Conservation (phyloP, 345 rosid species). For the Ceriops decandra region DNA sequence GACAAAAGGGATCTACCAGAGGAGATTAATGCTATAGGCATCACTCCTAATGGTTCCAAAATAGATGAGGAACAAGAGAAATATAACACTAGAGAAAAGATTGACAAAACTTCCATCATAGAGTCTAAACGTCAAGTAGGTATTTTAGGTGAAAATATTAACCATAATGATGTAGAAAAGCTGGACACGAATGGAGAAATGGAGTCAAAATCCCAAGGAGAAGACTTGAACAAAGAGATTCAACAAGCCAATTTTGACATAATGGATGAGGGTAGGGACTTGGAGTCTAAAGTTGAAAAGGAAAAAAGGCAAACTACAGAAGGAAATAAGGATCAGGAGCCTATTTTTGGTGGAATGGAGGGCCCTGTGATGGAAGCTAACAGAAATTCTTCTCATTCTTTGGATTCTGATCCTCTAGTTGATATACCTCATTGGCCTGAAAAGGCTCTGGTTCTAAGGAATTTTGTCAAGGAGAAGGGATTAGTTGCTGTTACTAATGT, state of each 20-base stretch:
- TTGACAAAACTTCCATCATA: not conserved
- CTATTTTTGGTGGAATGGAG: slow-evolving; percentile 50
- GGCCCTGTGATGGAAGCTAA: slow-evolving; percentile 42
- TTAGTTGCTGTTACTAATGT: slow-evolving; percentile 55
- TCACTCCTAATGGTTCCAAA: slow-evolving; percentile 19
- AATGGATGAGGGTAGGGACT: slow-evolving; percentile 17
- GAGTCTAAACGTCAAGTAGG: slow-evolving; percentile 6
- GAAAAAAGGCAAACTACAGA: slow-evolving; percentile 24
- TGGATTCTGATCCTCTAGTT: slow-evolving; percentile 30
- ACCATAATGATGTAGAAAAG: slow-evolving; percentile 16
- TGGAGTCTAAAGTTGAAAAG: slow-evolving; percentile 25
- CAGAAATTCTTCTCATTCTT: slow-evolving; percentile 27
- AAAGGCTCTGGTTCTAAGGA: slow-evolving; percentile 62
- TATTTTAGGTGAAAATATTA: not conserved
- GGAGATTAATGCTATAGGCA: slow-evolving; percentile 27
- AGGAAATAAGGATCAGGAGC: slow-evolving; percentile 39
- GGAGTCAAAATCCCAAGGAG: slow-evolving; percentile 15
- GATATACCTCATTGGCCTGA: slow-evolving; percentile 60
- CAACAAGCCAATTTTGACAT: slow-evolving; percentile 15
- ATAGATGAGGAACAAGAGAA: slow-evolving; percentile 17
- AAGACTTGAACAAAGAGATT: slow-evolving; percentile 17
- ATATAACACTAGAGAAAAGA: slow-evolving; percentile 15
- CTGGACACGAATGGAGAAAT: slow-evolving; percentile 6
- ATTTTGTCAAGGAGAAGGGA: slow-evolving; percentile 61
- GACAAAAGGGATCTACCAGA: too few relatives aligned